Conservation (phyloP, 2,329 filamentous ascomycete species). For the Diatrype stigma region DNA sequence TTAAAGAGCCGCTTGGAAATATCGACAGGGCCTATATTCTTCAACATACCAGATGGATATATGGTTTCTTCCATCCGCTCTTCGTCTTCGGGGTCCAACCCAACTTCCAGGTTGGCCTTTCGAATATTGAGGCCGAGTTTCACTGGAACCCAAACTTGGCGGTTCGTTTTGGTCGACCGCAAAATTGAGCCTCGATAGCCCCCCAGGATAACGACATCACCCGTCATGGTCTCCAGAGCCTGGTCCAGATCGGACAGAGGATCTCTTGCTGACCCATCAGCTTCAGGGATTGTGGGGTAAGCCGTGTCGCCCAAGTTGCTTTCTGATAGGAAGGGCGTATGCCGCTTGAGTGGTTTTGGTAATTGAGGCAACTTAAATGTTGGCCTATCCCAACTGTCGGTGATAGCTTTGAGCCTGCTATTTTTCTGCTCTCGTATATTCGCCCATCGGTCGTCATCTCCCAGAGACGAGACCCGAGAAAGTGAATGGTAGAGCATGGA, state of each 20-base stretch:
- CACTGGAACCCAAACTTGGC: slow-evolving; percentile 91
- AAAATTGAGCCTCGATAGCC: slow-evolving; percentile 90
- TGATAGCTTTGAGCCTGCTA: slow-evolving; percentile 82
- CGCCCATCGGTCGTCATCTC: slow-evolving; percentile 77
- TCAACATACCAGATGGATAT: slow-evolving; percentile 81
- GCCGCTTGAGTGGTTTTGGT: slow-evolving; percentile 38
- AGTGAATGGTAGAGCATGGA: slow-evolving; percentile 72
- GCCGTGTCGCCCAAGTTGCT: slow-evolving; percentile 8
- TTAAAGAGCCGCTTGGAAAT: slow-evolving; percentile 81
- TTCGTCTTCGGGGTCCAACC: slow-evolving; percentile 76
- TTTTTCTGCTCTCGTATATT: slow-evolving; percentile 83
- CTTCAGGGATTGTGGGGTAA: slow-evolving; percentile 14
- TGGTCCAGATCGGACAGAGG: slow-evolving; percentile 42
- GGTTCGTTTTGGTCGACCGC: slow-evolving; percentile 73
- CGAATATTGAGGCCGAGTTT: slow-evolving; percentile 89
- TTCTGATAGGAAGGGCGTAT: slow-evolving; percentile 20
- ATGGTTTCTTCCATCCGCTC: slow-evolving; percentile 79
- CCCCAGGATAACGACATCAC: slow-evolving; percentile 83
- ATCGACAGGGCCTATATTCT: slow-evolving; percentile 86
- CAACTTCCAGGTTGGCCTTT: slow-evolving; percentile 87
- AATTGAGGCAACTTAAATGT: slow-evolving; percentile 68
- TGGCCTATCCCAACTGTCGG: slow-evolving; percentile 77
- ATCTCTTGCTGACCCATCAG: slow-evolving; percentile 18
- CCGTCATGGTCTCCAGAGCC: slow-evolving; percentile 64
- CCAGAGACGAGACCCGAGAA: slow-evolving; percentile 76